phyloP scores from a whole-genome alignment of 169 alveolate genomes.

The Condylostoma magnum region DNA sequence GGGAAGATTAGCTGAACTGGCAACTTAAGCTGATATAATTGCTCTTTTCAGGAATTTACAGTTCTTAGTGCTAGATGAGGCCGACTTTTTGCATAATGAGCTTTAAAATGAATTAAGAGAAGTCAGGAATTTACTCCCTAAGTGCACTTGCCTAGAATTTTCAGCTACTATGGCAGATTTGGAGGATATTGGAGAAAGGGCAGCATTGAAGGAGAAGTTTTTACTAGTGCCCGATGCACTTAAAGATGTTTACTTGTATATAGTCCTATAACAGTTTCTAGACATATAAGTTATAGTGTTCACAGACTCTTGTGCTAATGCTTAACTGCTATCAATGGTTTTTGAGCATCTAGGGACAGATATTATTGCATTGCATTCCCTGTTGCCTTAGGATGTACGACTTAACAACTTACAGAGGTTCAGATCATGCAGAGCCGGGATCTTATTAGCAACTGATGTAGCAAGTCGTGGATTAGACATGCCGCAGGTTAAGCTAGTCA shows the following conservation, averaged over 20 bases:
- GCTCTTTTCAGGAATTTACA: slow-evolving; percentile 78
- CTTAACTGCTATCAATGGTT: background rate
- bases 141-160: background rate
- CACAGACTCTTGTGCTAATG: slow-evolving; percentile 21
- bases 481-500: slow-evolving; percentile 70
- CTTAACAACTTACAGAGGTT: background rate
- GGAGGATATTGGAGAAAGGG: background rate
- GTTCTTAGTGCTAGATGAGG: slow-evolving; percentile 95
- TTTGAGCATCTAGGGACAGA: slow-evolving; percentile 1
- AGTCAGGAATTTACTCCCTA: background rate
- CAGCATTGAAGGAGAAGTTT: slow-evolving; percentile 3
- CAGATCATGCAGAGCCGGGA: slow-evolving; percentile 33
- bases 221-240: slow-evolving; percentile 24
- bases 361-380: slow-evolving; percentile 12
- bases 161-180: slow-evolving; percentile 26
- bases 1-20: slow-evolving; percentile 92
- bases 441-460: slow-evolving; percentile 85
- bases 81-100: slow-evolving; percentile 75
- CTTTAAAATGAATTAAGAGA: background rate
- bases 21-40: slow-evolving; percentile 58
- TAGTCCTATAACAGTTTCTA: background rate
- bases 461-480: slow-evolving; percentile 86
- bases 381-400: slow-evolving; percentile 19
- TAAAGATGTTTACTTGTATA: slow-evolving; percentile 11
- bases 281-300: slow-evolving; percentile 22